Evolutionary conservation across 352 stramenopile genomes (phyloP).

Genomic region (Saprolegnia parasitica): DNA sequence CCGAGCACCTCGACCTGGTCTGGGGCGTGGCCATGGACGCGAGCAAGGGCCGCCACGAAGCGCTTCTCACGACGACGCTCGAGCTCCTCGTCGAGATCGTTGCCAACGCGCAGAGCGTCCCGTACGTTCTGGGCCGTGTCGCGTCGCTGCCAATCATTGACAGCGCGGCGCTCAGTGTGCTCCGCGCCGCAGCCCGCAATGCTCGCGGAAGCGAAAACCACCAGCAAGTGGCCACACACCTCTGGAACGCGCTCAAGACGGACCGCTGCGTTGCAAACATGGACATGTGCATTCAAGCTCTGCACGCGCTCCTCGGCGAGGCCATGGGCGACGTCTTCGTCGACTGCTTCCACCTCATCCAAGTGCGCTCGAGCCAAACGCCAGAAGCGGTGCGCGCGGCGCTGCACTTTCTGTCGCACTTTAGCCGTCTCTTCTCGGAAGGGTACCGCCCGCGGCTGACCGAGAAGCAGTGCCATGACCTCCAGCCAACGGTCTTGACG

Average conservation of each 20-base stretch:
- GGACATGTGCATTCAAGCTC: background rate
- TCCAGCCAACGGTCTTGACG: background rate
- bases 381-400: background rate
- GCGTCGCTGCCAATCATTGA: background rate
- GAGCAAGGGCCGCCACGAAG: constrained; percentile 41
- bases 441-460: constrained; percentile 3
- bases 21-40: constrained; percentile 33
- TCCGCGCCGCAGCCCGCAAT: background rate
- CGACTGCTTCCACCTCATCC: constrained; percentile 13
- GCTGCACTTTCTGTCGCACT: constrained; percentile 21
- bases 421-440: constrained; percentile 26
- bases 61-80: constrained; percentile 40
- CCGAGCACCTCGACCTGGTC: constrained; percentile 45
- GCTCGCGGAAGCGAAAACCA: background rate
- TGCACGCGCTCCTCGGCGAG: constrained; percentile 7
- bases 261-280: background rate
- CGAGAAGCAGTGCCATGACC: background rate
- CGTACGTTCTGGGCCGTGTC: background rate
- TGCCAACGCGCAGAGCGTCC: background rate
- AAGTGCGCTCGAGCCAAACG: background rate
- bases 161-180: background rate
- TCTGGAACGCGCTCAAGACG: constrained; percentile 18
- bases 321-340: constrained; percentile 14
- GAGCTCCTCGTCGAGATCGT: constrained; percentile 54
- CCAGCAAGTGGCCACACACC: background rate